These are phyloP conservation scores for Pascua sp. DNA, from an alignment of 1,284 basidiomycete species.

Conservation along the genomic window DNA sequence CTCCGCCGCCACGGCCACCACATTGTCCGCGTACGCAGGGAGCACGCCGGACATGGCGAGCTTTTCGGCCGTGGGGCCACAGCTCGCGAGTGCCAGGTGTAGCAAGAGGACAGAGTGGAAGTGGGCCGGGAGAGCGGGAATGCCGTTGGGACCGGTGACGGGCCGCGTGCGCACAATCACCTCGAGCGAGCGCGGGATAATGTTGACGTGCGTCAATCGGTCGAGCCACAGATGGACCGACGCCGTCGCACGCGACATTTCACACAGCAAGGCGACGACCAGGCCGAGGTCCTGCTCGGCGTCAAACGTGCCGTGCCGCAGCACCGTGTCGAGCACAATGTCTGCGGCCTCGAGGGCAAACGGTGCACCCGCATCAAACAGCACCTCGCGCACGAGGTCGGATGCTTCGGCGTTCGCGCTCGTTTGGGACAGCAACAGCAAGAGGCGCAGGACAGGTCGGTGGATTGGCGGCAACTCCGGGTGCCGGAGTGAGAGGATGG, in stretches of 20 bases:
- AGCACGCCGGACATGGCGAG: conserved; percentile 80
- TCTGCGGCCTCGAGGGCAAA: conserved; percentile 41
- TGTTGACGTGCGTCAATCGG: conserved; percentile 73
- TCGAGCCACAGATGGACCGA: conserved; percentile 62
- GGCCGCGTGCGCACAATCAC: conserved; percentile 60
- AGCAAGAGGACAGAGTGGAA: conserved; percentile 75
- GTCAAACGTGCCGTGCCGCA: conserved; percentile 1
- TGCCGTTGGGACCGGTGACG: conserved; percentile 7
- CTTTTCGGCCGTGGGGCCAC: conserved; percentile 72
- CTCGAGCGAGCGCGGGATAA: conserved; percentile 72
- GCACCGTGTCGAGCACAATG: conserved; percentile 33
- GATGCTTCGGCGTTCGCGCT: conserved; percentile 6
- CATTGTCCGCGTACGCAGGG: conserved; percentile 76
- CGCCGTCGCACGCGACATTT: conserved; percentile 25
- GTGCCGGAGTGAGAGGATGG: conserved; percentile 69
- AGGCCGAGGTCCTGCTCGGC: conserved; percentile 31
- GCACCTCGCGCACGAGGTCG: conserved; percentile 19
- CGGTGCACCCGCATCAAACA: conserved; percentile 29
- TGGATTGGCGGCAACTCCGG: conserved; percentile 69
- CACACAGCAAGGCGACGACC: conserved; percentile 36
- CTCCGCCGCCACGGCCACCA: conserved; percentile 69
- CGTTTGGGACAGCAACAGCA: conserved; percentile 62
- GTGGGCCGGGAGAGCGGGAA: conserved; percentile 52
- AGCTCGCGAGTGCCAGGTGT: conserved; percentile 77
- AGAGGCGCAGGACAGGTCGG: conserved; percentile 69